Percentiles rank a stretch among this genome's conserved stretches.
Conservation (phyloP, 345 rosid genomes). For the Murraya koenigii region DNA sequence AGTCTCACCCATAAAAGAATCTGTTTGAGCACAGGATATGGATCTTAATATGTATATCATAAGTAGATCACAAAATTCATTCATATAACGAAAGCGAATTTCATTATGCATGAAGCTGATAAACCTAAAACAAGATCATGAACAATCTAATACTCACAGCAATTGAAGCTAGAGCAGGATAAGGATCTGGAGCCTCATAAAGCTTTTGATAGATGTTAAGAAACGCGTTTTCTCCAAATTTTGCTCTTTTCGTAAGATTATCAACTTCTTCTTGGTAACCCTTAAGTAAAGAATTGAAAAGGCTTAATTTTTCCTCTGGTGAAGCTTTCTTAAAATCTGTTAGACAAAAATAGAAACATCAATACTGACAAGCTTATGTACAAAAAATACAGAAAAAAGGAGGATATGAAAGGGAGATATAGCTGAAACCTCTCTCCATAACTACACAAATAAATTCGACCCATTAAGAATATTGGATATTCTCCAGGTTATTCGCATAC, state of each 20-base stretch:
- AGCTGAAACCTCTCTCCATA: background rate
- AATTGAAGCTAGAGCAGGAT: conserved; percentile 87
- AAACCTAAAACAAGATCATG: background rate
- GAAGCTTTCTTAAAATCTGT: conserved; percentile 99
- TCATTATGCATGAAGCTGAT: background rate
- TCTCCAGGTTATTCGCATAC: background rate
- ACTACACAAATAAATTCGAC: background rate
- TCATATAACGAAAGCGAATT: background rate
- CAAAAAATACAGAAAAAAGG: background rate
- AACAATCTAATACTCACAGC: conserved; percentile 58
- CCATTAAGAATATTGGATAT: background rate
- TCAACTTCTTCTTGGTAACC: conserved; percentile 99
- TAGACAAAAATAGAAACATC: background rate
- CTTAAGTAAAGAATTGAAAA: conserved; percentile 90
- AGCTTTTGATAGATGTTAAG: conserved; percentile 95
- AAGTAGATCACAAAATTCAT: background rate
- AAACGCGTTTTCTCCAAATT: conserved; percentile 96
- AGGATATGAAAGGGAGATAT: background rate
- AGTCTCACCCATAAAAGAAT: too few species aligned
- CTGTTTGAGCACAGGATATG: background rate
- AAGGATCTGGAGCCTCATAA: conserved; percentile 99
- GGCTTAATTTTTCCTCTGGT: conserved; percentile 69
- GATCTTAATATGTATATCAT: background rate
- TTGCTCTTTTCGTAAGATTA: conserved; percentile 98
- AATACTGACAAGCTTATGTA: background rate